Evolutionary conservation across 1,139 yeast species (phyloP).

Genomic region (Magnusiomyces suaveolens): DNA sequence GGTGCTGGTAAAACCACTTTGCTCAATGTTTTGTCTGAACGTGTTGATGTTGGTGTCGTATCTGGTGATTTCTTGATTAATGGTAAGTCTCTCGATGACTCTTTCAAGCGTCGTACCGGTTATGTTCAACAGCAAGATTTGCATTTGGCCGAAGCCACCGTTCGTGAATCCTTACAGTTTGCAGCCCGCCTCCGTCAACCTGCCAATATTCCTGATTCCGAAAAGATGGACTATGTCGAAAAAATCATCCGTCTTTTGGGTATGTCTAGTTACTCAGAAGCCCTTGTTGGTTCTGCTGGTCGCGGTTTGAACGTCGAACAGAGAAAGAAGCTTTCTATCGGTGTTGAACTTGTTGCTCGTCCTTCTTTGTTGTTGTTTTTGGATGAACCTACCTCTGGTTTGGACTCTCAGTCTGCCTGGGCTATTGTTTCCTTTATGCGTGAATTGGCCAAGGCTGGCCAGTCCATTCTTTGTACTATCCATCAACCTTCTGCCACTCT

Average conservation of each 20-base stretch:
- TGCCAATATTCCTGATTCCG: conserved; percentile 37
- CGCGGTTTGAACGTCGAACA: conserved; percentile 65
- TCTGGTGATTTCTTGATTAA: conserved; percentile 57
- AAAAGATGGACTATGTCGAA: conserved; percentile 48
- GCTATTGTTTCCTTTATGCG: conserved; percentile 39
- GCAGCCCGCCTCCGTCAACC: conserved; percentile 52
- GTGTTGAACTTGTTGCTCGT: conserved; percentile 78
- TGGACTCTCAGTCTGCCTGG: conserved; percentile 54
- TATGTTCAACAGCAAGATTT: conserved; percentile 57
- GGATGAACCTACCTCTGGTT: conserved; percentile 59
- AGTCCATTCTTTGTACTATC: conserved; percentile 71
- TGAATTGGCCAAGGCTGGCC: conserved; percentile 64
- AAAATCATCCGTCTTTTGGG: conserved; percentile 45
- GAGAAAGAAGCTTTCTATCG: conserved; percentile 70
- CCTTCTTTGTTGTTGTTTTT: conserved; percentile 68
- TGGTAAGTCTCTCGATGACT: conserved; percentile 41
- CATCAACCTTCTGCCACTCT: conserved; percentile 72
- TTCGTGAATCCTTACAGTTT: conserved; percentile 49
- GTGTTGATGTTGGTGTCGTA: conserved; percentile 47
- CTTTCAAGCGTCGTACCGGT: conserved; percentile 51
- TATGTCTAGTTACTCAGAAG: conserved; percentile 50
- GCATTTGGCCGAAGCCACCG: conserved; percentile 47
- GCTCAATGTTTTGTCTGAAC: conserved; percentile 47
- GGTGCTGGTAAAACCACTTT: conserved; percentile 61
- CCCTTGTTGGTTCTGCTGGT: conserved; percentile 59